Evolutionary conservation across 2,329 filamentous ascomycete genomes (phyloP), one percentile per base, ranked within the genome.

Genomic region (Colletotrichum sojae): DNA sequence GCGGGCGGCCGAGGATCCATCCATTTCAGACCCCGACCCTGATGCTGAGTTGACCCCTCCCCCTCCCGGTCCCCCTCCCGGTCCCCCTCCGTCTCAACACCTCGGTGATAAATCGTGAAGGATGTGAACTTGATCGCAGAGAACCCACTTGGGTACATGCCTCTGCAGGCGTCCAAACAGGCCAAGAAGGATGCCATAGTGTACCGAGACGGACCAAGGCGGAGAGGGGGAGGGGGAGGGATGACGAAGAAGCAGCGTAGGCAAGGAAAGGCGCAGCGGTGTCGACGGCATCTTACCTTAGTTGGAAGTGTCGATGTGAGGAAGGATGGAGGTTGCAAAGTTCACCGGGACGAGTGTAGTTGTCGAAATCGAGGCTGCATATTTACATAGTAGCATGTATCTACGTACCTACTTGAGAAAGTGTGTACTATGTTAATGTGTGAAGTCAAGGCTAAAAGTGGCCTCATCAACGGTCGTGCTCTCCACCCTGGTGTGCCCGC

Each of bases 401-500:
- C 31, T 36, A 31, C 27, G 8, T 31, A 31, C 27, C 27, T 31
- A 31, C 27, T 10, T 36, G 6, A 10, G 31, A 36, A 9, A 36
- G 31, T 10, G 31, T 36, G 8, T 46, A 46, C 2, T 2, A 16
- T 46, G 16, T 46, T 2, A 22, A 16, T 46, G 16, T 46, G 45
- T 46, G 52, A 9, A 36, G 31, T 36, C 31, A 36, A 67, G 22
- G 52, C 59, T 61, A 69, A 66, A 61, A 56, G 51, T 69, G 65
- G 65, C 48, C 66, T 68, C 61, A 59, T 59, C 61, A 59, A 59
- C 46, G 48, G 66, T 55, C 54, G 36, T 6, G 54, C 55, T 43
- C 52, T 36, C 49, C 54, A 49, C 54, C 66, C 61, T 40, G 66
- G 61, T 20, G 66, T 60, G 55, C 25, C 49, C 54, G 49, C 43